phyloP scores from a whole-genome alignment of 306 rosid species.

The Quercus mongolica region DNA sequence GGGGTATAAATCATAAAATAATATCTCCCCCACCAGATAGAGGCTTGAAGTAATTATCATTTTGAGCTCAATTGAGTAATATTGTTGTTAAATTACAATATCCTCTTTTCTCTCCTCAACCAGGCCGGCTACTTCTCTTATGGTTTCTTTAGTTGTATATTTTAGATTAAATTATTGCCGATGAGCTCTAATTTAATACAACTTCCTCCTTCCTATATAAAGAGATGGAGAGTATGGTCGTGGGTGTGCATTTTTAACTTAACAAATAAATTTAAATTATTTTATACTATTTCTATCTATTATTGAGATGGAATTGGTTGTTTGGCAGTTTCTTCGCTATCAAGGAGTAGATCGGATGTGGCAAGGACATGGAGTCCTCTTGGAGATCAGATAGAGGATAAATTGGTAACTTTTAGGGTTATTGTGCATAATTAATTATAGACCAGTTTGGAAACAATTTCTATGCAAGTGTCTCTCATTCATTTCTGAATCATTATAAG shows the following conservation, averaged over 20 bases:
- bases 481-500: conserved; percentile 9
- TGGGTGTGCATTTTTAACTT: too few relatives aligned
- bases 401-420: conserved; percentile 46
- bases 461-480: not conserved
- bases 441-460: not conserved
- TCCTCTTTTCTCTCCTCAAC: conserved; percentile 17
- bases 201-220: too few relatives aligned
- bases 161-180: not conserved
- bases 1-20: too few relatives aligned
- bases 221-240: too few relatives aligned
- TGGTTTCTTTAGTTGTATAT: conserved; percentile 13
- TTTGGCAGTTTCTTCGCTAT: conserved; percentile 56
- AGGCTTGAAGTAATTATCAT: too few relatives aligned
- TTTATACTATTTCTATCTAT: not conserved
- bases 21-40: too few relatives aligned
- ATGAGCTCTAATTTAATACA: too few relatives aligned
- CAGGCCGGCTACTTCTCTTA: conserved; percentile 8
- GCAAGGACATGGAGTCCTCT: conserved; percentile 43
- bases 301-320: conserved; percentile 16
- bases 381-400: conserved; percentile 66
- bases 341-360: conserved; percentile 60
- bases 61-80: not conserved
- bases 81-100: not conserved
- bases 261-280: not conserved
- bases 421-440: conserved; percentile 2